A percentile compares a stretch with the other conserved stretches of the same genome.
Evolutionary conservation across 306 rosid genomes (phyloP).

Genomic region (Echinosophora koreensis): DNA sequence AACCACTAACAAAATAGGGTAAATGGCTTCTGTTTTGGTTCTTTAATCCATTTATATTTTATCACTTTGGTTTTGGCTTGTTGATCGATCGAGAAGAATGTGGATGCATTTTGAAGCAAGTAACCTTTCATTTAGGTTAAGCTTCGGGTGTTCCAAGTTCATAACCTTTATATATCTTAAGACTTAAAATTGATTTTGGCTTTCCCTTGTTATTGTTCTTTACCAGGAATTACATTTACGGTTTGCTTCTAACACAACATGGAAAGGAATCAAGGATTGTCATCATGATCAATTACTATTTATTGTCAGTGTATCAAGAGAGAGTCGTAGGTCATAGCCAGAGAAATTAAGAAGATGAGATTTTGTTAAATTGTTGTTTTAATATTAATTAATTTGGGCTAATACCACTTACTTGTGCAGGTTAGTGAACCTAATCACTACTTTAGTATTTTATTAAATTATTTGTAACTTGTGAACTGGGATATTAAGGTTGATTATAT

Average conservation of each 20-base stretch:
- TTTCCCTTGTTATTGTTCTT: conserved; percentile 38
- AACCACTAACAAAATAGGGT: conserved; percentile 67
- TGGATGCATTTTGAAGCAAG: conserved; percentile 56
- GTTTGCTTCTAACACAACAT: conserved; percentile 46
- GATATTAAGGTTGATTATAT: conserved; percentile 37
- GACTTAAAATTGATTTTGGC: conserved; percentile 16
- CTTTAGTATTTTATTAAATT: background rate
- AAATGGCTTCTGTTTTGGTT: conserved; percentile 52
- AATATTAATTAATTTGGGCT: background rate
- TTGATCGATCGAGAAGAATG: conserved; percentile 44
- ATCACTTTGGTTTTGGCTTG: conserved; percentile 20
- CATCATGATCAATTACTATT: conserved; percentile 34
- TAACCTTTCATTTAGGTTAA: conserved; percentile 51
- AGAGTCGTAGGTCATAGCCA: conserved; percentile 35
- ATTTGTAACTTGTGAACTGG: conserved; percentile 34
- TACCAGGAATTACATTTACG: conserved; percentile 31
- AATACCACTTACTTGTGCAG: background rate
- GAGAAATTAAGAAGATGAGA: background rate
- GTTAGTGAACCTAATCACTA: conserved; percentile 12
- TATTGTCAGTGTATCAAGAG: conserved; percentile 43
- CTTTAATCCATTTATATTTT: conserved; percentile 37
- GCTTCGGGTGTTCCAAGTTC: conserved; percentile 46
- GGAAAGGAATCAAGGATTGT: conserved; percentile 29
- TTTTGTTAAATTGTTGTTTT: background rate
- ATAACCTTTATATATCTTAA: conserved; percentile 12